phyloP scores from a whole-genome alignment of 257 asterid species.

The Leptodermis oblonga region DNA sequence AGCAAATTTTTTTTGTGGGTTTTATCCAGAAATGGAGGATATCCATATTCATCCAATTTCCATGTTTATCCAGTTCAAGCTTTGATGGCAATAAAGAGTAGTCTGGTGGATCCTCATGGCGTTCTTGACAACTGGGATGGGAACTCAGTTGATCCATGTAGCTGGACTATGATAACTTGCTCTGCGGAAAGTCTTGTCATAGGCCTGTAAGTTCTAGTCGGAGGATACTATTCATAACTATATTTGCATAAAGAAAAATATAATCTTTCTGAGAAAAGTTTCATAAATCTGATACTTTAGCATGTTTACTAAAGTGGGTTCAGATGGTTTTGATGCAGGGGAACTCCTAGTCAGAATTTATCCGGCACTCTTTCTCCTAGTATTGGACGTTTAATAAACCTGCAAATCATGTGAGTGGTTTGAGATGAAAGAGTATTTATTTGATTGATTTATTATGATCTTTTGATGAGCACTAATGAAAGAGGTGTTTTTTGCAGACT shows the following conservation, averaged over 20 bases:
- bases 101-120: conserved; percentile 82
- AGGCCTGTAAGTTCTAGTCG: conserved; percentile 68
- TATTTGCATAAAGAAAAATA: not conserved
- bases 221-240: not conserved
- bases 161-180: conserved; percentile 99
- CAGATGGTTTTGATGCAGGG: conserved; percentile 63
- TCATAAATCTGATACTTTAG: not conserved
- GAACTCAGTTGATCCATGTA: conserved; percentile 95
- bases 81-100: conserved; percentile 70
- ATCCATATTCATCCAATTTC: not conserved
- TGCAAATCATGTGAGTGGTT: conserved; percentile 71
- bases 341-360: conserved; percentile 90
- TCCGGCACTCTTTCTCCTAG: conserved; percentile 85
- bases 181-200: conserved; percentile 73
- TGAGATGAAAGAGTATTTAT: not conserved
- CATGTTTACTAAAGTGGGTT: conserved; percentile 23
- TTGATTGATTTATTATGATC: conserved; percentile 9
- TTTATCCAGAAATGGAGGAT: not conserved
- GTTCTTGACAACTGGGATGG: conserved; percentile 98
- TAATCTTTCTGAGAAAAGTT: not conserved
- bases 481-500: conserved; percentile 44
- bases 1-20: not conserved
- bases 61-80: conserved; percentile 68
- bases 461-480: conserved; percentile 9
- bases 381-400: conserved; percentile 85